Base-by-base conservation (phyloP, 2,329 filamentous ascomycete species). In the Epichloe gansuensis region DNA sequence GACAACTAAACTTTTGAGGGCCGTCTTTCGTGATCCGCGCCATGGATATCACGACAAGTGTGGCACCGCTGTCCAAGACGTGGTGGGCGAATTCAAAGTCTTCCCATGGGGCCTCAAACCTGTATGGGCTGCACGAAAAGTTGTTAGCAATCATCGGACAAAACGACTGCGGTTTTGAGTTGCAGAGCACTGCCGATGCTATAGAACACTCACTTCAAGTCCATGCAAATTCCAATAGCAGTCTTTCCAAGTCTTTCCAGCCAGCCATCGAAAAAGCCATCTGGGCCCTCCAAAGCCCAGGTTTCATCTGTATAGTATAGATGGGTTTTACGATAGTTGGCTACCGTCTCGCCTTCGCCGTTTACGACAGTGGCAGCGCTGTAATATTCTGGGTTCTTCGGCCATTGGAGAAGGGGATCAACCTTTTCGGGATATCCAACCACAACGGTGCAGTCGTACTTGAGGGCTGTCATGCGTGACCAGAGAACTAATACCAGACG, bases 341-440 rank as follows among this genome's bases (percentile, higher is more conserved):
- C 79, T 0, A 81, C 67, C 0, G 73, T 76, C n/a, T 84, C 78
- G 0, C 82, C 82, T 0, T 83, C 77, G 0, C 58, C 63, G 51
- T 76, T 79, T 3, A 85, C 72, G 0, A 81, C 68, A 2, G 85
- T 72, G 0, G 65, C 61, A 0, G 74, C 72, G 53, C 81, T 81
- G 62, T 80, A 81, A 37, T 77, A 80, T 56, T 80, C 75, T 0
- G 76, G 74, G 0, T 63, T 65, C 0, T 75, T 66, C 0, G 80
- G 78, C 74, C 77, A 80, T 63, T 48, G 0, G 69, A 63, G 0
- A 76, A 61, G 48, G 25, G 25, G 25, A 28, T 83, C 80, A 0
- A 77, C 77, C 59, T 77, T 80, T 54, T 93, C 88, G 0, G 88
- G 87, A 52, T 91, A 93, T 0, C 88, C 88, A 1, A 81, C 80